Evolutionary conservation across 371 early-diverging fungal genomes (phyloP), one percentile per base, ranked within the genome.

Genomic region (Mucor circinelloides): DNA sequence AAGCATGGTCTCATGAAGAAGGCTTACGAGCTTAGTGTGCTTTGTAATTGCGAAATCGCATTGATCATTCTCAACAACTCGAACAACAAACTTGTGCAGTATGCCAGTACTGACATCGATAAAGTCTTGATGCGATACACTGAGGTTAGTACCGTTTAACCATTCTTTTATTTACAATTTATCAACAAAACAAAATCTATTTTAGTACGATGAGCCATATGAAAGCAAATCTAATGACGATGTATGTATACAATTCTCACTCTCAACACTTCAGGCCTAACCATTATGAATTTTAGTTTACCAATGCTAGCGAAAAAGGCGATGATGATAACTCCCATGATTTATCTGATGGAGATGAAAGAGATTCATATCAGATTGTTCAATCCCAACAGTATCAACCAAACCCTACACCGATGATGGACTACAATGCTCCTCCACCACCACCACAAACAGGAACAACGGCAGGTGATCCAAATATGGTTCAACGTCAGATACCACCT

Each of bases 1-100:
- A 99, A 99, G 82, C 89, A 92, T 68, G 99, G 99, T 13, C 85
- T 99, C 56, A 96, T 99, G 94, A 99, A 99, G 83, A 99, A 99
- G 80, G 98, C 99, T 1, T 97, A 95, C 81, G 99, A 99, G 77
- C 90, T 99, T 17, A 91, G 91, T 67, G 94, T 96, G 4, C 89
- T 99, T 28, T 99, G 99, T 82, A 95, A 94, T 71, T 95, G 97
- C 78, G 97, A 99, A 77, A 94, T 99, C 54, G 96, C 93, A 0
- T 81, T 97, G 12, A 93, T 97, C 65, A 95, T 97, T 69, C 94
- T 97, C 81, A 92, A 92, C 72, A 79, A 79, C 40, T 89, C 90
- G 23, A 94, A 93, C 69, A 92, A 93, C 77, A 97, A 96, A 78
- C 89, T 97, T 25, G 91, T 95, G 30, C 96, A 97, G 70, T 97